Evolutionary conservation across 2,329 filamentous ascomycete species (phyloP).

Genomic region (Diaporthe vaccinii): DNA sequence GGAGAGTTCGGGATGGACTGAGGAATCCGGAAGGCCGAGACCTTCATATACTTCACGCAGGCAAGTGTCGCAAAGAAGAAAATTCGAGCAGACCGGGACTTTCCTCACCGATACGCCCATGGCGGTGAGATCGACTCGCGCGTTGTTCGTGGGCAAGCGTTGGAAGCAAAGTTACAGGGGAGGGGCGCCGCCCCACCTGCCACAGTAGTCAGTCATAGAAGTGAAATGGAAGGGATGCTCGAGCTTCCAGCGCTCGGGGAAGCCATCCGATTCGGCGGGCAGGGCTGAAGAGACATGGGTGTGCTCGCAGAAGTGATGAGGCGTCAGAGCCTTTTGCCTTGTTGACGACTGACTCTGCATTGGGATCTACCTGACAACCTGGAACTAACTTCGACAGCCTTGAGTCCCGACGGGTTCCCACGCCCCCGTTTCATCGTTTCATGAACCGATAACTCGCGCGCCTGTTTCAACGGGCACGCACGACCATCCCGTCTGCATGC

Average conservation of each 20-base stretch:
- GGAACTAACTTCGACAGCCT: not conserved
- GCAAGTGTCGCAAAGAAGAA: slow-evolving; percentile 19
- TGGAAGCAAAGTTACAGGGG: slow-evolving; percentile 27
- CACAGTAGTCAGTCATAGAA: slow-evolving; percentile 35
- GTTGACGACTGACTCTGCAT: slow-evolving; percentile 9
- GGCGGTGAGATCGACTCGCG: slow-evolving; percentile 37
- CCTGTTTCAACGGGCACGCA: slow-evolving; percentile 2
- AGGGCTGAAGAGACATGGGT: slow-evolving; percentile 35
- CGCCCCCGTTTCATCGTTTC: slow-evolving; percentile 22
- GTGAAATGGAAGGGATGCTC: slow-evolving; percentile 27
- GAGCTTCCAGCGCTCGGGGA: slow-evolving; percentile 25
- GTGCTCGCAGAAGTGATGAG: slow-evolving; percentile 4
- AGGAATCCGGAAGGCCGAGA: slow-evolving; percentile 24
- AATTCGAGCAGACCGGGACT: slow-evolving; percentile 31
- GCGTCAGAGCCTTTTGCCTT: not conserved
- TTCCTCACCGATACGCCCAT: slow-evolving; percentile 34
- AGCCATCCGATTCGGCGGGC: slow-evolving; percentile 38
- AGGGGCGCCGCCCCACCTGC: not conserved
- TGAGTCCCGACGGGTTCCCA: not conserved
- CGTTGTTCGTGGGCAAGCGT: slow-evolving; percentile 19
- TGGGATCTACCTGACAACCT: not conserved
- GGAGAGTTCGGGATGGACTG: not conserved
- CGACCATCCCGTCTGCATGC: not conserved
- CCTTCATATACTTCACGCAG: slow-evolving; percentile 35
- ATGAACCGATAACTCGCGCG: slow-evolving; percentile 31